phyloP scores from a whole-genome alignment of 345 rosid species.

The Citrus reticulata region DNA sequence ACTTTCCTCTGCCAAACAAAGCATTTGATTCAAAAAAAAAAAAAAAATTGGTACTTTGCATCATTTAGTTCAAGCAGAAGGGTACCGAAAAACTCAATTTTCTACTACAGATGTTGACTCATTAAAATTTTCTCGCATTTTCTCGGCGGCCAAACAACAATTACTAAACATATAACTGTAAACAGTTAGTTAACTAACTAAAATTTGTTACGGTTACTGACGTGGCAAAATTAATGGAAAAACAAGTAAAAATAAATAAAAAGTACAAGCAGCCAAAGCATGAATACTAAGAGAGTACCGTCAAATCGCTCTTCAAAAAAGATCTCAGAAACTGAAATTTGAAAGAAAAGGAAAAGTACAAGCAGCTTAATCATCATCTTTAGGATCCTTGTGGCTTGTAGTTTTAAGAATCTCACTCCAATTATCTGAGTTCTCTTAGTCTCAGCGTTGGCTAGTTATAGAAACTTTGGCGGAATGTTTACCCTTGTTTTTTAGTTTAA shows the following conservation, averaged over 20 bases:
- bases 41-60: not conserved
- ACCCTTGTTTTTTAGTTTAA: not conserved
- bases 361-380: not conserved
- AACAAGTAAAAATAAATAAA: not conserved
- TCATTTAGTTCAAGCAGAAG: not conserved
- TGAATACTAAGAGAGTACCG: not conserved
- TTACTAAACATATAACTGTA: not conserved
- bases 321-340: not conserved
- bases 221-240: not conserved
- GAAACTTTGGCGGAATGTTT: not conserved
- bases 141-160: not conserved
- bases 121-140: not conserved
- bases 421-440: too few species aligned
- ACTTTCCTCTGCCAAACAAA: conserved; percentile 1
- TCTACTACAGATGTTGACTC: not conserved
- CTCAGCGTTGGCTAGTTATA: not conserved
- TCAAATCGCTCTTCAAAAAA: conserved; percentile 1
- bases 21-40: not conserved
- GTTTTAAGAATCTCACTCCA: too few species aligned
- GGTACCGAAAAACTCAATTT: not conserved
- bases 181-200: not conserved
- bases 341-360: conserved; percentile 1
- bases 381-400: not conserved
- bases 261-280: conserved; percentile 3
- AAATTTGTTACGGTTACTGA: not conserved